phyloP scores from a whole-genome alignment of 2,329 filamentous ascomycete species.

The Fusarium sp. region DNA sequence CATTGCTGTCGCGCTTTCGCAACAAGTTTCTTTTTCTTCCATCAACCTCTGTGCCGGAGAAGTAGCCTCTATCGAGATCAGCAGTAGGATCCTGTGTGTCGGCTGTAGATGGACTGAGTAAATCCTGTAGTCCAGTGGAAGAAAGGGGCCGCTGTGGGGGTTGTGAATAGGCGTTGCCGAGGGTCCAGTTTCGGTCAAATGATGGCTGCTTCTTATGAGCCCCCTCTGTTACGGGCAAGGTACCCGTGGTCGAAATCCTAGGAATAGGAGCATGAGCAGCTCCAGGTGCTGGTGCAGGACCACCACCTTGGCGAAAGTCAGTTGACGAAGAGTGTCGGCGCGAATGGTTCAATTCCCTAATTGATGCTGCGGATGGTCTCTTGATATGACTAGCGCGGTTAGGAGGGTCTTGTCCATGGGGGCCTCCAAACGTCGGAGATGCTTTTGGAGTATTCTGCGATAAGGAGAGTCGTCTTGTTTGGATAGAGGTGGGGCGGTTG shows the following conservation, averaged over 20 bases:
- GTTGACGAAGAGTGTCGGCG: conserved; percentile 86
- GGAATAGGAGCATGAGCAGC: conserved; percentile 48
- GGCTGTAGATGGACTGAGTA: conserved; percentile 55
- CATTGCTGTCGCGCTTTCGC: conserved; percentile 78
- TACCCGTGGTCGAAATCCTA: conserved; percentile 60
- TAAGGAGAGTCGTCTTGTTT: conserved; percentile 63
- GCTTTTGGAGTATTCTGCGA: conserved; percentile 62
- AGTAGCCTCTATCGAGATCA: conserved; percentile 90
- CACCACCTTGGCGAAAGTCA: conserved; percentile 69
- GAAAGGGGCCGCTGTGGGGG: conserved; percentile 63
- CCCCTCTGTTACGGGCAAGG: conserved; percentile 57
- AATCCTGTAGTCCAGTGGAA: conserved; percentile 65
- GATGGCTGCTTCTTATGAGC: conserved; percentile 75
- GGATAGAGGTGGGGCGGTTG: conserved; percentile 62
- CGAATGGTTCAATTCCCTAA: conserved; percentile 85
- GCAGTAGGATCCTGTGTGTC: conserved; percentile 63
- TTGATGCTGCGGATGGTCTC: conserved; percentile 83
- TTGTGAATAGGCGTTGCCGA: conserved; percentile 65
- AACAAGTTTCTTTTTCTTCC: conserved; percentile 81
- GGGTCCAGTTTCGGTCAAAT: conserved; percentile 78
- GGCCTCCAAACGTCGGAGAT: conserved; percentile 60
- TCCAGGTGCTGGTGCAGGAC: conserved; percentile 41
- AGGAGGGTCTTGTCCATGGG: conserved; percentile 60
- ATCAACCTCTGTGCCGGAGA: conserved; percentile 89
- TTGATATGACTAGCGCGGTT: conserved; percentile 64